Conservation (phyloP, 805 yeast species). For the Ogataea zsoltii region DNA sequence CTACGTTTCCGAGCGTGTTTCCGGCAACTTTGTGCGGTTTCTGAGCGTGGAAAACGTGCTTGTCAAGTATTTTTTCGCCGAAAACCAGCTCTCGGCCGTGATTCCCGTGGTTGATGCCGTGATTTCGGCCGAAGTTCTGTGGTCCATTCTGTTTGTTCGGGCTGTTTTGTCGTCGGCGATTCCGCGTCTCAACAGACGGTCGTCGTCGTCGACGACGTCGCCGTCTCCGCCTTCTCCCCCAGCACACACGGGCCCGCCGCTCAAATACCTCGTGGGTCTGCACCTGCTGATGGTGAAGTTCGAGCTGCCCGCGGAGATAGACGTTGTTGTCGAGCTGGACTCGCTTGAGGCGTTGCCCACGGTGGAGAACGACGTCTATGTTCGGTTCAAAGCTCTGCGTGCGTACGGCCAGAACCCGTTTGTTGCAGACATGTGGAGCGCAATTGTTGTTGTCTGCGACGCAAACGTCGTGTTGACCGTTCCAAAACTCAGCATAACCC, state of each 20-base stretch:
- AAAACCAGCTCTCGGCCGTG: constrained; percentile 19
- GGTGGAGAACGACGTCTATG: constrained; percentile 10
- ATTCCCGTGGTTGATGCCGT: constrained; percentile 30
- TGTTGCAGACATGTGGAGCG: constrained; percentile 29
- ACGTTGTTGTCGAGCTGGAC: constrained; percentile 32
- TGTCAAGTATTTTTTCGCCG: constrained; percentile 15
- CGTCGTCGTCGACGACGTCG: too few relatives aligned
- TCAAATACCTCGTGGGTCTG: constrained; percentile 23
- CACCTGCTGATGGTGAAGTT: constrained; percentile 27
- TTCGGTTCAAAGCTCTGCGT: constrained; percentile 28
- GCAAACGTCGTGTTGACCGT: constrained; percentile 16
- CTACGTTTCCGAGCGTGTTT: constrained; percentile 16
- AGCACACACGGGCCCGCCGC: neutral
- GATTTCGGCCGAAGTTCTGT: constrained; percentile 33
- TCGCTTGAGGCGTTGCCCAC: constrained; percentile 27
- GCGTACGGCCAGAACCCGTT: constrained; percentile 32
- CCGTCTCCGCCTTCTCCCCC: too few relatives aligned
- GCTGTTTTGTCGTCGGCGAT: constrained; percentile 15
- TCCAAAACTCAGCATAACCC: constrained; percentile 13
- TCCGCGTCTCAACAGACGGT: constrained; percentile 13
- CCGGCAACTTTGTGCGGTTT: constrained; percentile 11
- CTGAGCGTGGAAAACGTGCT: constrained; percentile 14
- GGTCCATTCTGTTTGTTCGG: constrained; percentile 32
- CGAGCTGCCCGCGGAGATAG: constrained; percentile 29
- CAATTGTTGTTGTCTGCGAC: constrained; percentile 24